Conservation (phyloP, 805 yeast genomes). For the Teunomyces pallodes region DNA sequence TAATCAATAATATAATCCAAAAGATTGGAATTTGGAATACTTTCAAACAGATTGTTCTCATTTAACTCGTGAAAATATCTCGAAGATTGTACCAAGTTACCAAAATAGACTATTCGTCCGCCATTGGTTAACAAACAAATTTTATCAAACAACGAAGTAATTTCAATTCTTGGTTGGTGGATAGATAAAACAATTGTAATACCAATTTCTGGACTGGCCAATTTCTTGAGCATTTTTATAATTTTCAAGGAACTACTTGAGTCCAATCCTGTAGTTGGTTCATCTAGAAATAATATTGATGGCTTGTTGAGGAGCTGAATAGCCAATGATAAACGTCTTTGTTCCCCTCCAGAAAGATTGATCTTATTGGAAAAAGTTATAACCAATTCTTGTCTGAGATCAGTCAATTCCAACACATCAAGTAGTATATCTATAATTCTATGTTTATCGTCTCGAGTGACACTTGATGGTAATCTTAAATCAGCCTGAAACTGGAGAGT, state of each 20-base stretch:
- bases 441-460: constrained; percentile 11
- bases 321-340: constrained; percentile 23
- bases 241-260: constrained; percentile 24
- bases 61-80: constrained; percentile 12
- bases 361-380: constrained; percentile 16
- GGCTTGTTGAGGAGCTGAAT: constrained; percentile 24
- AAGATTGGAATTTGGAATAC: constrained; percentile 4
- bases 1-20: constrained; percentile 13
- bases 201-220: constrained; percentile 23
- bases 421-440: constrained; percentile 17
- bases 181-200: constrained; percentile 23
- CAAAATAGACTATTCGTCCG: constrained; percentile 23
- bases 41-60: constrained; percentile 1
- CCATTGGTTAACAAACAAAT: constrained; percentile 25
- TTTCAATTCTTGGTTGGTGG: constrained; percentile 26
- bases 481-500: constrained; percentile 24
- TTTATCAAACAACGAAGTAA: constrained; percentile 20
- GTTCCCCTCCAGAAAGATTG: constrained; percentile 27
- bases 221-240: constrained; percentile 18
- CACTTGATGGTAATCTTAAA: constrained; percentile 17
- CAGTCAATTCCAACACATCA: constrained; percentile 18
- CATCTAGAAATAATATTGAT: constrained; percentile 23
- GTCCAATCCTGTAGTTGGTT: constrained; percentile 29
- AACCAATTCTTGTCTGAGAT: constrained; percentile 15
- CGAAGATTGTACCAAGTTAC: constrained; percentile 16